Evolutionary conservation across 139 green algal genomes (phyloP), one percentile per base, ranked within the genome.

Genomic region (Chlamydomonas sp.): DNA sequence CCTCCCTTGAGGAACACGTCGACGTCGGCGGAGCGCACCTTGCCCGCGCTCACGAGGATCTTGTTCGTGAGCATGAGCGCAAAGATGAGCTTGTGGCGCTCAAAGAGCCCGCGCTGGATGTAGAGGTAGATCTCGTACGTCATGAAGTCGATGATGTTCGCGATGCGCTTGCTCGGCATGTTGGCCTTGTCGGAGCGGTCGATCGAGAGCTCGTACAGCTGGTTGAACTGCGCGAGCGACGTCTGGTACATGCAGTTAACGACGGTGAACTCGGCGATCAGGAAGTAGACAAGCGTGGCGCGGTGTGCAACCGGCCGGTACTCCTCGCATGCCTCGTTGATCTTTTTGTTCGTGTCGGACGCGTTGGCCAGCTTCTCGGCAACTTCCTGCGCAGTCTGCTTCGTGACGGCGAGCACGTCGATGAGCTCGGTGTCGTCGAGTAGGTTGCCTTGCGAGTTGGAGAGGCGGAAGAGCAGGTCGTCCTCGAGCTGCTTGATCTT

Each of bases 191-290:
- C 89, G 22, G 76, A 80, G 58, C 67, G 66, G 82, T 97, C 92
- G 63, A 98, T 97, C 66, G 84, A 69, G 58, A 75, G 34, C 70
- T 93, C 84, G 59, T 90, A 88, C 58, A 90, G 78, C 72, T 87
- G 77, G 61, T 87, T 85, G 75, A 90, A 90, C 81, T 96, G 90
- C 26, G 61, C 13, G 58, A 92, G 75, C 1, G 83, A 88, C 2
- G 85, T 87, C 76, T 94, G 91, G 80, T 98, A 98, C 92, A 98
- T 97, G 82, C 86, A 90, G 84, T 97, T 97, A 60, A 97, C 91
- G 4, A 84, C 79, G 0, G 73, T 79, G 77, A 97, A 96, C 67
- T 98, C 89, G 39, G 90, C 87, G 67, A 98, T 92, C 26, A 97
- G 77, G 80, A 96, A 97, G 81, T 98, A 98, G 34, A 97, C 73